Conservation (phyloP, 768 basidiomycete species). For the Psilocybe cubensis region DNA sequence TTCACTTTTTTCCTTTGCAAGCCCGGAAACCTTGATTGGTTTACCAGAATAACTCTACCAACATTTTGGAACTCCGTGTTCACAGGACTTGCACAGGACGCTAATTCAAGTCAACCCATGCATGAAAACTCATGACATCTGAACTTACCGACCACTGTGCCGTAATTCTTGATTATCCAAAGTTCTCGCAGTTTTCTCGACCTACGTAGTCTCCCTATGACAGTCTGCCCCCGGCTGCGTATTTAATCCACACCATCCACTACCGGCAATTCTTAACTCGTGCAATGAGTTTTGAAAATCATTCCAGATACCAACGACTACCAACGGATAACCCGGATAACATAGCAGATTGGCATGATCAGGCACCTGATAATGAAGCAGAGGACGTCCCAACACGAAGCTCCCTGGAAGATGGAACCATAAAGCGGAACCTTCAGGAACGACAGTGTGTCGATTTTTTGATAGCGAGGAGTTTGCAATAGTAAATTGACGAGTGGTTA, state of each 20-base stretch:
- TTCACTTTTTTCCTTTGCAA: neutral
- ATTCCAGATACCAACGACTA: constrained; percentile 16
- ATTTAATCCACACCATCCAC: neutral
- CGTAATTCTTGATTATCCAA: neutral
- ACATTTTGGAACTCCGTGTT: neutral
- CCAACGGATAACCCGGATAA: constrained; percentile 10
- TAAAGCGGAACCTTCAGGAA: constrained; percentile 28
- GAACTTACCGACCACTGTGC: neutral
- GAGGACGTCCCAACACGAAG: neutral
- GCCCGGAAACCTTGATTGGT: neutral
- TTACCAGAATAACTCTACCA: neutral
- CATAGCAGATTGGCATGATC: no score
- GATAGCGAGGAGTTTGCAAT: neutral
- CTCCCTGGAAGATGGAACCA: constrained; percentile 20
- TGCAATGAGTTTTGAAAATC: neutral
- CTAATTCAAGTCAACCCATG: no score
- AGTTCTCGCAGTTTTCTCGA: neutral
- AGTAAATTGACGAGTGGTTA: neutral
- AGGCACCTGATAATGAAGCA: no score
- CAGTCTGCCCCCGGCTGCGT: neutral
- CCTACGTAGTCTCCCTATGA: neutral
- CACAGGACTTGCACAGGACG: neutral
- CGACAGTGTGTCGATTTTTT: constrained; percentile 28
- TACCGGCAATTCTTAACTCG: neutral
- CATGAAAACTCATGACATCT: neutral